phyloP scores from a whole-genome alignment of 2,329 filamentous ascomycete species.

The Alternaria metachromatica region DNA sequence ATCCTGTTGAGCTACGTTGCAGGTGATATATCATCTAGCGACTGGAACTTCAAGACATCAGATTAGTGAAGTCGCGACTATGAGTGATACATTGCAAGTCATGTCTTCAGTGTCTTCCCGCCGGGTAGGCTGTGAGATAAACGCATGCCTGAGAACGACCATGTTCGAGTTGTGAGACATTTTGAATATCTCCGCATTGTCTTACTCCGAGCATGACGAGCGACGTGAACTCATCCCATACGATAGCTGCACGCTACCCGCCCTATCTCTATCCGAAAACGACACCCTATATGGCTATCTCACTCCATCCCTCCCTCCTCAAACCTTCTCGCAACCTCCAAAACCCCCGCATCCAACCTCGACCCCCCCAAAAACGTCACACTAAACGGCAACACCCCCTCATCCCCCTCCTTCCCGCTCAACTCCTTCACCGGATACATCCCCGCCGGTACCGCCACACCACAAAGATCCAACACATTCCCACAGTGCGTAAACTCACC shows the following conservation, averaged over 20 bases:
- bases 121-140: too few species aligned
- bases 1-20: too few species aligned
- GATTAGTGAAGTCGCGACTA: too few species aligned
- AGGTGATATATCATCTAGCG: too few species aligned
- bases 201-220: not conserved
- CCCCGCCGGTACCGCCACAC: conserved; percentile 57
- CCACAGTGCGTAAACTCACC: conserved; percentile 64
- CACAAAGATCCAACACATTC: conserved; percentile 64
- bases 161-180: not conserved
- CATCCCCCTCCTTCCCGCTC: conserved; percentile 30
- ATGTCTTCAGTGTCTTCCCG: too few species aligned
- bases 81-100: too few species aligned
- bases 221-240: too few species aligned
- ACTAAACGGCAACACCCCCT: conserved; percentile 49
- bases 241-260: not conserved
- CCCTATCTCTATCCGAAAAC: rapidly evolving
- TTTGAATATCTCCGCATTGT: not conserved
- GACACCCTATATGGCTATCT: not conserved
- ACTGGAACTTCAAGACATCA: too few species aligned
- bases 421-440: conserved; percentile 39
- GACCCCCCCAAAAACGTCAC: conserved; percentile 49
- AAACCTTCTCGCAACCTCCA: conserved; percentile 49
- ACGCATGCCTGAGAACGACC: too few species aligned
- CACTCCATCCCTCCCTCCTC: conserved; percentile 21
- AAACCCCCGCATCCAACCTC: conserved; percentile 49